Base-by-base conservation (phyloP, 2,329 filamentous ascomycete genomes). In the Microcyclospora pomicola region DNA sequence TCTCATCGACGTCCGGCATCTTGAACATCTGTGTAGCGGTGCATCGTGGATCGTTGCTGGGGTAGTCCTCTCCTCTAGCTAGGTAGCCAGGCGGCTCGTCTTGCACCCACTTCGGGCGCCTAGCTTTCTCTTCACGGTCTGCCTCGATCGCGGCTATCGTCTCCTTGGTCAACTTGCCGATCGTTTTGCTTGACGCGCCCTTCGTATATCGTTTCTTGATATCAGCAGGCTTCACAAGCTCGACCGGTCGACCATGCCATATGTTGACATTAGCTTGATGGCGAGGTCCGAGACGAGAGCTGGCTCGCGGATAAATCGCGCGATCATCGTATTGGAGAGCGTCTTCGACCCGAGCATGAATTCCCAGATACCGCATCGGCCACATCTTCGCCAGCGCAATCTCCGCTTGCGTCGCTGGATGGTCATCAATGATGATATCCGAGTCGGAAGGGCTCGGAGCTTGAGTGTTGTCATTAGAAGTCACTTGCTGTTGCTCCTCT, bases 241-340 rank as follows among this genome's bases (percentile, higher is more conserved):
- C 72, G n/a, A 96, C 79, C 0, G 86, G 79, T 38, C 76, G 77
- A 5, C 88, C 91, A 39, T 80, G 80, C 91, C 91, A 98, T 5
- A 82, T 71, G 35, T 73, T 68, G 27, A 94, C 82, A 49, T 77
- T 80, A 3, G 91, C 88, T 64, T 98, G 91, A 59, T 96, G 86
- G 39, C 86, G 77, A 9, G 86, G 84, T 6, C 91, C 91, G 29
- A 96, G 69, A 29, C 91, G 80, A 39, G 91, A 96, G 56, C 87
- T 92, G 12, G 91, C 88, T 47, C 91, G 80, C 7, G 91, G 91
- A 55, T 96, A 96, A 47, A 98, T 96, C 2, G 67, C 66, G 46
- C 91, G 80, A 59, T 98, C 91, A 54, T 98, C 91, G 56, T 94
- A 93, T 58, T 98, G 91, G 24, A 98, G 68, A 0, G 85, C 91